Evolutionary conservation across 176 grass and related monocot species (phyloP).

Genomic region (Tillandsia fasciculata): DNA sequence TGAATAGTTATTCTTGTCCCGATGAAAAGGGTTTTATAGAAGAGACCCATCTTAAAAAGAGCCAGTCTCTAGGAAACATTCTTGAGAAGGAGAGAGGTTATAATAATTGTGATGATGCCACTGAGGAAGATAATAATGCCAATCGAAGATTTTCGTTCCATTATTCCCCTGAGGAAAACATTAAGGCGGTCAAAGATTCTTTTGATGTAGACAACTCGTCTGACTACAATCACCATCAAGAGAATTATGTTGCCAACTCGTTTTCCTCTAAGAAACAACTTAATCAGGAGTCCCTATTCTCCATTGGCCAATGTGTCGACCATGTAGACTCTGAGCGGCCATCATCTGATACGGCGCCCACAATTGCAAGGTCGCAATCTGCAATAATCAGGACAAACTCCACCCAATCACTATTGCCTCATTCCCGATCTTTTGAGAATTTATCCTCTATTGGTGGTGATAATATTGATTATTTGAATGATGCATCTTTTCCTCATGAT

Average conservation of each 20-base stretch:
- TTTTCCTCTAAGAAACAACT: slow-evolving; percentile 20
- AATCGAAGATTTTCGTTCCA: slow-evolving; percentile 8
- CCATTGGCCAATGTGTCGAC: slow-evolving; percentile 28
- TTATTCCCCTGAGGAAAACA: slow-evolving; percentile 19
- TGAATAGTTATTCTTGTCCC: slow-evolving; percentile 38
- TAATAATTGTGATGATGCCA: slow-evolving; percentile 16
- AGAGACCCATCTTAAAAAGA: slow-evolving; percentile 32
- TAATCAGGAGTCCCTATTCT: slow-evolving; percentile 20
- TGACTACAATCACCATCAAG: slow-evolving; percentile 6
- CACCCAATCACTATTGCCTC: slow-evolving; percentile 14
- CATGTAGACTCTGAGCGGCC: slow-evolving; percentile 27
- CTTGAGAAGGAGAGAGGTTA: slow-evolving; percentile 31
- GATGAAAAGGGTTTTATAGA: slow-evolving; percentile 23
- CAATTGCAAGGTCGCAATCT: slow-evolving; percentile 51
- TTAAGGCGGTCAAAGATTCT: slow-evolving; percentile 23
- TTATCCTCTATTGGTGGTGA: slow-evolving; percentile 23
- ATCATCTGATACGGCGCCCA: slow-evolving; percentile 22
- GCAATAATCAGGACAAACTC: slow-evolving; percentile 31
- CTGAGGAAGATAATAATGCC: slow-evolving; percentile 13
- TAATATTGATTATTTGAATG: slow-evolving; percentile 29
- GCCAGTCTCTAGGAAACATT: slow-evolving; percentile 48
- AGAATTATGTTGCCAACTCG: slow-evolving; percentile 14
- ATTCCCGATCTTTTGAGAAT: slow-evolving; percentile 41
- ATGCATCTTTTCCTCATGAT: slow-evolving; percentile 25
- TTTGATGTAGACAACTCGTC: neutral